Conservation (phyloP, 2,329 filamentous ascomycete species). For the Fusarium chaquense region DNA sequence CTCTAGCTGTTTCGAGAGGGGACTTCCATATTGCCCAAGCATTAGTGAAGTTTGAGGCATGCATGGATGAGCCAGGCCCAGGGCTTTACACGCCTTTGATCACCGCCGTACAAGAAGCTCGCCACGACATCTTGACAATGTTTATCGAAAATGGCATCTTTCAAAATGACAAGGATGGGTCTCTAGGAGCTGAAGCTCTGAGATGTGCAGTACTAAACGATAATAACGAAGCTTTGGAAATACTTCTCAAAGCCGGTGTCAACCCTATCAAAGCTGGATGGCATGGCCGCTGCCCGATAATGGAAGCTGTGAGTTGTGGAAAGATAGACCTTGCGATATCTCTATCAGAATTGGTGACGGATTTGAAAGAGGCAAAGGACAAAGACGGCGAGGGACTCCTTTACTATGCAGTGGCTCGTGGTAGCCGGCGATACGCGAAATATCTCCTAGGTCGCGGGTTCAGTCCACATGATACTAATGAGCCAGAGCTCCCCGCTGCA, state of each 20-base stretch:
- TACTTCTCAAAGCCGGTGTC: constrained; percentile 12
- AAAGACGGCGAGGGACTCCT: background rate
- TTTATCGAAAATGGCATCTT: constrained; percentile 4
- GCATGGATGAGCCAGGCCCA: background rate
- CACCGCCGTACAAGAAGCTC: background rate
- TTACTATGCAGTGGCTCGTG: constrained; percentile 1
- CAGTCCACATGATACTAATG: background rate
- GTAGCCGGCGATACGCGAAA: background rate
- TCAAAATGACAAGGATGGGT: background rate
- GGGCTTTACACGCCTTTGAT: background rate
- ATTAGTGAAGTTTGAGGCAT: background rate
- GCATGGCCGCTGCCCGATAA: constrained; percentile 1
- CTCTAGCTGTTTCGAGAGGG: background rate
- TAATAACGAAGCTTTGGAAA: background rate
- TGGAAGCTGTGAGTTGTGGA: background rate
- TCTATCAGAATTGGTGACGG: background rate
- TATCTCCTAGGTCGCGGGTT: background rate
- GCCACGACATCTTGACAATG: background rate
- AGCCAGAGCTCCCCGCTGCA: background rate
- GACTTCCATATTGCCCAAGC: background rate
- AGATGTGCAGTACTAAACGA: background rate
- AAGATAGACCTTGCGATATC: constrained; percentile 1
- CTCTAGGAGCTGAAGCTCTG: background rate
- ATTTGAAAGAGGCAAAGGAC: background rate
- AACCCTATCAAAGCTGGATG: background rate